phyloP scores from a whole-genome alignment of 1,139 yeast genomes.

The Scheffersomyces titani region DNA sequence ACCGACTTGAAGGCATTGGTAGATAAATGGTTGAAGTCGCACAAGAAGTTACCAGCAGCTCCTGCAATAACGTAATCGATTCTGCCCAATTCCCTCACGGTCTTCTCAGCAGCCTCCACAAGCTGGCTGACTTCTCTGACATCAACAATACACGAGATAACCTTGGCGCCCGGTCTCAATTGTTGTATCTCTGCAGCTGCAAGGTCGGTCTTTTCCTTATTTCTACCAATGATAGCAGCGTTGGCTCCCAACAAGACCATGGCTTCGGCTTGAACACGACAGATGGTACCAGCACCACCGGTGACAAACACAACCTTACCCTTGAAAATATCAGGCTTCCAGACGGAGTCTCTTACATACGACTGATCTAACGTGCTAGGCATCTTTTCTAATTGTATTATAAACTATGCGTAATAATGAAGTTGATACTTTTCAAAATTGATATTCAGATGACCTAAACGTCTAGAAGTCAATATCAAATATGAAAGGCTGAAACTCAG shows the following conservation, averaged over 20 bases:
- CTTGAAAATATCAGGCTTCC: slow-evolving; percentile 66
- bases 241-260: slow-evolving; percentile 27
- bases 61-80: slow-evolving; percentile 30
- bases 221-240: slow-evolving; percentile 28
- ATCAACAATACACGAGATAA: slow-evolving; percentile 19
- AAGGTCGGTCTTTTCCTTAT: slow-evolving; percentile 22
- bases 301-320: slow-evolving; percentile 61
- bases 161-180: slow-evolving; percentile 23
- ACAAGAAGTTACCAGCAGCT: slow-evolving; percentile 29
- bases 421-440: too few species aligned
- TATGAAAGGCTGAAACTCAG: neutral
- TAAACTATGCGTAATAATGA: neutral
- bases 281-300: slow-evolving; percentile 30
- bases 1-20: slow-evolving; percentile 27
- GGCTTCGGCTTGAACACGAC: slow-evolving; percentile 28
- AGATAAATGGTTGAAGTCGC: slow-evolving; percentile 29
- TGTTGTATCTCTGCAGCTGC: slow-evolving; percentile 65
- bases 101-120: slow-evolving; percentile 20
- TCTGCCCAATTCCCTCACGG: slow-evolving; percentile 24
- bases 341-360: slow-evolving; percentile 26
- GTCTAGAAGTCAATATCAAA: neutral
- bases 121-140: slow-evolving; percentile 23
- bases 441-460: too few species aligned
- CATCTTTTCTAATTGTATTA: slow-evolving; percentile 2
- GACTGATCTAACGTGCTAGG: slow-evolving; percentile 24